Evolutionary conservation across 2,329 filamentous ascomycete species (phyloP), one percentile per base, ranked within the genome.

Genomic region (Coccinonectria pachysandricola): DNA sequence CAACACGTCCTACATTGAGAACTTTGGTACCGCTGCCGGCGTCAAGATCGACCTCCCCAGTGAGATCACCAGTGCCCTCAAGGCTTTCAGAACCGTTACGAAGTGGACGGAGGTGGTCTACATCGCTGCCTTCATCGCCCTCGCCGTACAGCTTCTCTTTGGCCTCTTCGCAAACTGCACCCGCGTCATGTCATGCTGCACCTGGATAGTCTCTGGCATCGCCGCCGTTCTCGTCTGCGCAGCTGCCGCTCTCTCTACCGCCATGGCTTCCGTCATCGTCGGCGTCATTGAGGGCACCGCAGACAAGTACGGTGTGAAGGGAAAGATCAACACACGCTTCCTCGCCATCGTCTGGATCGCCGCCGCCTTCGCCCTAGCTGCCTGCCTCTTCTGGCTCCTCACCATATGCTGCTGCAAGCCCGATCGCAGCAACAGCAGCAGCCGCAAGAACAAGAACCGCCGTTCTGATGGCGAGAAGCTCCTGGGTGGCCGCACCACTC

Each of bases 381-480:
- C 80, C 6, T 74, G 72, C 38, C 59, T 94, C 50, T 95, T 96
- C 78, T 96, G 91, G 88, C 62, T 87, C 49, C 74, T 92, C 54
- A 84, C 77, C 55, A 71, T 81, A 47, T 96, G 88, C 78, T 96
- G 87, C 28, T 48, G 45, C 43, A 83, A 84, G 44, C 55, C 55
- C 9, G 55, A 58, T 30, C 37, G 35, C 29, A 40, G 44, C 36
- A 36, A 37, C 31, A 37, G 43, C 31, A 37, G 39, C 39, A 54
- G 51, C 43, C 53, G 52, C 35, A 49, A 48, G 45, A 46, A 50
- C 36, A 49, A 48, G 45, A 46, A 50, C 36, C 39, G 41, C 35
- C 37, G 43, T 27, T 42, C 41, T 24, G 60, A 65, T 33, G 50
- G 46, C 50, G 69, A 74, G 60, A 72, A 74, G 60, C 54, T 64